Evolutionary conservation across 108 stramenopile genomes (phyloP).

Genomic region (Fragilaria radians): DNA sequence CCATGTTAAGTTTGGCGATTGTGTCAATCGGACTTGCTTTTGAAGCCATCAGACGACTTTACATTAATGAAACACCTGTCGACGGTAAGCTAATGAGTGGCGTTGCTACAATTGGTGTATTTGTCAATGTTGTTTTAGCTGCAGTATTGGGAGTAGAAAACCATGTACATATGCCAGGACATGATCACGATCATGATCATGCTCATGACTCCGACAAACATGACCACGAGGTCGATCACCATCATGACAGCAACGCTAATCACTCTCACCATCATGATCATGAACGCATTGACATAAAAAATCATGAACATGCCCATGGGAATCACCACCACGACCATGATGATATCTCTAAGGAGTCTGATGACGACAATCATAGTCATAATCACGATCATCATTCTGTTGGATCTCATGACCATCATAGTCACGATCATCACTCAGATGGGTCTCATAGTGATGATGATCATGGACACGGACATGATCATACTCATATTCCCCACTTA

Average conservation of each 20-base stretch:
- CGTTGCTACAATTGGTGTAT: conserved; percentile 84
- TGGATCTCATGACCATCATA: conserved; percentile 11
- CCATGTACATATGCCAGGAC: conserved; percentile 75
- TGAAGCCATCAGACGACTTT: conserved; percentile 69
- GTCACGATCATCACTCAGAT: conserved; percentile 9
- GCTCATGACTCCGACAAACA: conserved; percentile 18
- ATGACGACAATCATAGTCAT: conserved; percentile 18
- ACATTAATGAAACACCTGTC: conserved; percentile 25
- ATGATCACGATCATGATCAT: conserved; percentile 12
- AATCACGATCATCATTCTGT: conserved; percentile 11
- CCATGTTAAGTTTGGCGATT: conserved; percentile 72
- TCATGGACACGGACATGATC: conserved; percentile 23
- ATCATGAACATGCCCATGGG: conserved; percentile 26
- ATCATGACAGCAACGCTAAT: conserved; percentile 7
- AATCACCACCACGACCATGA: conserved; percentile 23
- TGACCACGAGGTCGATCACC: conserved; percentile 14
- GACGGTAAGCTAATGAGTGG: conserved; percentile 86
- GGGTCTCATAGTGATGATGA: conserved; percentile 7
- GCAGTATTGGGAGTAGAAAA: conserved; percentile 68
- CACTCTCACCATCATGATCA: not conserved
- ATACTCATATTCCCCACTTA: too few relatives aligned
- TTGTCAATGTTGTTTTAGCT: conserved; percentile 87
- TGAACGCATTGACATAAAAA: too few relatives aligned
- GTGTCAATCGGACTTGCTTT: conserved; percentile 62
- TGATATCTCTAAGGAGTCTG: conserved; percentile 23